Base-by-base conservation (phyloP, 306 rosid species). In the Fagus crenata region DNA sequence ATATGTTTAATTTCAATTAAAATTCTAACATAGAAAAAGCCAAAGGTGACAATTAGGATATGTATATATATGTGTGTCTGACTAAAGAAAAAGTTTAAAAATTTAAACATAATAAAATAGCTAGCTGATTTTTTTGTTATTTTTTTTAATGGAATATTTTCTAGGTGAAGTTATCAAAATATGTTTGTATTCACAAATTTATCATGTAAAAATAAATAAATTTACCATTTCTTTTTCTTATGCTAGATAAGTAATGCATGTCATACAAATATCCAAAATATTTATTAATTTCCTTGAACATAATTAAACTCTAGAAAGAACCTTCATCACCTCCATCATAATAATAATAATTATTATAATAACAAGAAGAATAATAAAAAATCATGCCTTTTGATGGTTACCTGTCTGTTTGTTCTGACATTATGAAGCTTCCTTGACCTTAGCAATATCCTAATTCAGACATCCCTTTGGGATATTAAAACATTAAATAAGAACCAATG, bases 391-490 rank as follows among this genome's bases (percentile, higher is more conserved):
- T 49, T 70, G 54, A 49, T 79, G 83, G 84, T 88, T 78, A 85
- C 58, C 85, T 89, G 91, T 89, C 90, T 80, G 72, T 79, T 86
- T 84, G 90, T 83, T 82, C 80, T 74, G 82, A 83, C 84, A 86
- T 85, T 77, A 81, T 84, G 90, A 89, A 87, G 83, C 77, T 82
- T 84, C 85, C 85, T 53, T 69, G 89, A 85, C 88, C 81, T 78
- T 80, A 83, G 60, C 83, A 69, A 77, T 87, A 89, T 88, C 91
- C 80, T 81, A 86, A 86, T 89, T 89, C 92, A 87, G 71, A 74
- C 91, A 86, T 79, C 85, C 85, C 60, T 75, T 77, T 69, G 77
- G 31, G 49, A 81, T 42, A 73, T 72, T 78, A 42, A 77, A 46
- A 71, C 78, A 81, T 75, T 80, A 78, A 85, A 81, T 72, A 75